Base-by-base conservation (phyloP, 2,329 filamentous ascomycete genomes). In the Aspergillus pseudotamarii region DNA sequence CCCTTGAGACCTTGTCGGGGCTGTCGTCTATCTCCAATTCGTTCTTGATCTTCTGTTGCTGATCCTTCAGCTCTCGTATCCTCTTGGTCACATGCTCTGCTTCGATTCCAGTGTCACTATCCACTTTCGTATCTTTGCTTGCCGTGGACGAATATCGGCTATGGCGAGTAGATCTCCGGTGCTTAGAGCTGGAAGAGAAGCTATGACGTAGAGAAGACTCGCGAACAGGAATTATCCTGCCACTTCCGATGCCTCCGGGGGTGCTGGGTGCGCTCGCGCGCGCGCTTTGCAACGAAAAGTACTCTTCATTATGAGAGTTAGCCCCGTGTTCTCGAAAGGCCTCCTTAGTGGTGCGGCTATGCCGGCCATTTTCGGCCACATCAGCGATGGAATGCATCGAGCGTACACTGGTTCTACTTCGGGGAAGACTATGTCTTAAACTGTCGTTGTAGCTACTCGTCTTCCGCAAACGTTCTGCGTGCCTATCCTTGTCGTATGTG, bases 121-220 rank as follows among this genome's bases (percentile, higher is more conserved):
- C 77, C 51, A 76, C 71, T 58, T 80, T 76, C 38, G 74, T 74
- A 59, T 81, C 79, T 64, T 72, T 79, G 64, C 76, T 76, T 54
- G 75, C 74, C 38, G 71, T 75, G 10, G 74, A 79, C 19, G 75
- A 68, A 63, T 76, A 77, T 57, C 77, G 72, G 63, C 74, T 80
- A 56, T 82, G 79, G 36, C 79, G 78, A 62, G 75, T 87, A 28
- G 86, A 81, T 59, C 83, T 82, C 1, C 84, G 83, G 60, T 87
- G 83, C 75, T 84, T 81, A 50, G 81, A 83, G 23, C 80, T 77
- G 10, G 82, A 82, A 1, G 85, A 82, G 69, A 86, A 75, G 60
- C 74, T 79, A 68, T 80, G 90, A 57, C 86, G 81, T 41, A 91
- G 78, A 43, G 89, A 92, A 1, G 89, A 93, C 60, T 91, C 89